Evolutionary conservation across 129 eudicot genomes (phyloP).

Genomic region (Solidago caesia): DNA sequence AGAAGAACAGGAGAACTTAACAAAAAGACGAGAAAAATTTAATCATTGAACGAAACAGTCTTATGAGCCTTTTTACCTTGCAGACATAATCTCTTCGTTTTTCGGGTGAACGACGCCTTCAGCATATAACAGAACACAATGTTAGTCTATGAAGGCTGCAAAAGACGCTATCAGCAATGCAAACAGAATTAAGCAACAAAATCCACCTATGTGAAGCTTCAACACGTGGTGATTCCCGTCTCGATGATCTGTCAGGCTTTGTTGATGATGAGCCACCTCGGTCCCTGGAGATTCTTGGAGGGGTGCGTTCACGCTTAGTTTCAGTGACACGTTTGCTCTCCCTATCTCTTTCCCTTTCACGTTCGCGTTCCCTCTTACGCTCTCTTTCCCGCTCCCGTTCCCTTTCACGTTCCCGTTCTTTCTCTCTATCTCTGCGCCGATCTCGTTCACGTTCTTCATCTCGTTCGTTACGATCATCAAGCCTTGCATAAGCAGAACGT

Average conservation of each 20-base stretch:
- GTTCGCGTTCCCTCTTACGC: conserved; percentile 52
- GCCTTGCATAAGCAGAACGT: conserved; percentile 48
- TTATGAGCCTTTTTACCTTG: conserved; percentile 80
- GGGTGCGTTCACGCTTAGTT: conserved; percentile 66
- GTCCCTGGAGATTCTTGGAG: conserved; percentile 70
- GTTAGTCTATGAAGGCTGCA: conserved; percentile 76
- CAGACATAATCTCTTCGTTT: conserved; percentile 93
- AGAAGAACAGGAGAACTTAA: conserved; percentile 7
- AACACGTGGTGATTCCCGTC: conserved; percentile 57
- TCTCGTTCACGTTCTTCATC: conserved; percentile 71
- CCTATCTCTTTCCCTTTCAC: conserved; percentile 57
- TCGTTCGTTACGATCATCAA: conserved; percentile 63
- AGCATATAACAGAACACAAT: conserved; percentile 74
- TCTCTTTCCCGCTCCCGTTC: conserved; percentile 66
- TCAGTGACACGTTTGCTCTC: conserved; percentile 56
- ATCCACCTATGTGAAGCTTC: conserved; percentile 87
- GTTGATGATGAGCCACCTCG: conserved; percentile 52
- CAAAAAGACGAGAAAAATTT: conserved; percentile 4
- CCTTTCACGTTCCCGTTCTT: conserved; percentile 51
- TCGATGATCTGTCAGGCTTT: conserved; percentile 36
- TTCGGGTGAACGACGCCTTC: conserved; percentile 98
- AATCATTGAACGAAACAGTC: conserved; percentile 31
- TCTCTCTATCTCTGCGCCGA: conserved; percentile 63
- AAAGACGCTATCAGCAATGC: conserved; percentile 50
- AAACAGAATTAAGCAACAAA: conserved; percentile 53